Conservation (phyloP, 2,329 filamentous ascomycete genomes). For the Ascocoryne sarcoides region DNA sequence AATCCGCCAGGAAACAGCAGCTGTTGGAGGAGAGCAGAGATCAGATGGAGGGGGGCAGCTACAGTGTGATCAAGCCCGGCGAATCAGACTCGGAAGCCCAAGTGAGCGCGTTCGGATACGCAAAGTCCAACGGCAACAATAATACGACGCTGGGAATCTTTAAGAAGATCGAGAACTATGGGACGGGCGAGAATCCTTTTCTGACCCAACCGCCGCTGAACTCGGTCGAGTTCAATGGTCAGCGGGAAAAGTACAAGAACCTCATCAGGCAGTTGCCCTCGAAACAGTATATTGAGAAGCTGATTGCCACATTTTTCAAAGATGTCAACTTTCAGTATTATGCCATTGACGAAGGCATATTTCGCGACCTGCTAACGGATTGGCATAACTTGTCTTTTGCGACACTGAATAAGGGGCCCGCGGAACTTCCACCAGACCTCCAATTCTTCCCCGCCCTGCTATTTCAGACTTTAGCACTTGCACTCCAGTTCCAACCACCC, state of each 20-base stretch:
- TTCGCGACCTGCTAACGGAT: slow-evolving; percentile 40
- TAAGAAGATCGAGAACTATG: slow-evolving; percentile 42
- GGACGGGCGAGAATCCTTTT: slow-evolving; percentile 24
- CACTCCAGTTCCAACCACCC: slow-evolving; percentile 43
- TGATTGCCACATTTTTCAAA: slow-evolving; percentile 45
- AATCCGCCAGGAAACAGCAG: slow-evolving; percentile 25
- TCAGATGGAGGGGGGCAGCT: slow-evolving; percentile 13
- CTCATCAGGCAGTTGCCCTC: slow-evolving; percentile 50
- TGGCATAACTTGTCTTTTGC: slow-evolving; percentile 48
- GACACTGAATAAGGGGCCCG: slow-evolving; percentile 40
- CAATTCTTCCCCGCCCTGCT: slow-evolving; percentile 50
- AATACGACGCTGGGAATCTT: slow-evolving; percentile 47
- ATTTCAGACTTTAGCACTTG: slow-evolving; percentile 48
- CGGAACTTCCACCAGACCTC: slow-evolving; percentile 41
- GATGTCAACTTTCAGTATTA: slow-evolving; percentile 53
- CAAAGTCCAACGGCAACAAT: slow-evolving; percentile 37
- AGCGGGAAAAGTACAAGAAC: slow-evolving; percentile 49
- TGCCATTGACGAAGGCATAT: slow-evolving; percentile 44
- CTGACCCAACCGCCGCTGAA: slow-evolving; percentile 14
- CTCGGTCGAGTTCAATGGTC: slow-evolving; percentile 32
- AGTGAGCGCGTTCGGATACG: slow-evolving; percentile 41
- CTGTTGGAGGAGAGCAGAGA: slow-evolving; percentile 19
- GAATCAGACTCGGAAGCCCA: slow-evolving; percentile 23
- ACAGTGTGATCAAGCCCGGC: slow-evolving; percentile 13
- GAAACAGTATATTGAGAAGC: slow-evolving; percentile 43